phyloP scores from a whole-genome alignment of 73 alveolate genomes.

The Diophrys appendiculata region DNA sequence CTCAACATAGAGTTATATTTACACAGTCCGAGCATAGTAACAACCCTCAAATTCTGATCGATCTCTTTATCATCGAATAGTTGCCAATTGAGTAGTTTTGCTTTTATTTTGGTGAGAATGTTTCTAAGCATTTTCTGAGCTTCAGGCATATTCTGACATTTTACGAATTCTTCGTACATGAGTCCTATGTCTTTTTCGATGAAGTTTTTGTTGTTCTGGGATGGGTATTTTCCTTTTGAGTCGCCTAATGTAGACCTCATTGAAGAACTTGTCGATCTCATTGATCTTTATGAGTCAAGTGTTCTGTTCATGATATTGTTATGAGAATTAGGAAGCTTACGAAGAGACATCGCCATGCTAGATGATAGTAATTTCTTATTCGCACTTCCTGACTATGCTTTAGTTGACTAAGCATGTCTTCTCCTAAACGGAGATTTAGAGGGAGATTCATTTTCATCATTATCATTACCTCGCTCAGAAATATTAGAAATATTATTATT shows the following conservation, averaged over 20 bases:
- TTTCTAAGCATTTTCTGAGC: background rate
- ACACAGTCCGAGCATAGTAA: background rate
- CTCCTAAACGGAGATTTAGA: no score
- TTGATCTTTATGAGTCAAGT: background rate
- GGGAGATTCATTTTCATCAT: no score
- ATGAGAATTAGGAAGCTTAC: background rate
- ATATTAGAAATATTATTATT: no score
- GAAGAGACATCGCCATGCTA: background rate
- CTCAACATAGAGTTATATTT: no score
- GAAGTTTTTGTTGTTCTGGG: no score
- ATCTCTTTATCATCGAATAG: constrained; percentile 8
- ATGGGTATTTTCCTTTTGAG: no score
- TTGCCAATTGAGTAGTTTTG: background rate
- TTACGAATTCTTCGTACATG: background rate
- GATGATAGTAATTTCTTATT: background rate
- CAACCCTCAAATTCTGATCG: background rate
- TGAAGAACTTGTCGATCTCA: background rate
- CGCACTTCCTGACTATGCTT: no score
- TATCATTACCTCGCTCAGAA: no score
- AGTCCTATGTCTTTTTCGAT: constrained; percentile 6
- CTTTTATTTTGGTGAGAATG: background rate
- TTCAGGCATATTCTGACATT: background rate
- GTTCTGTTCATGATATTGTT: background rate
- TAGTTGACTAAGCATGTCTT: no score
- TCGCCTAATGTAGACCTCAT: no score